Percentiles rank a stretch among this genome's conserved stretches.
phyloP scores from a whole-genome alignment of 192 early-diverging fungal genomes.

The Coemansia sp. region DNA sequence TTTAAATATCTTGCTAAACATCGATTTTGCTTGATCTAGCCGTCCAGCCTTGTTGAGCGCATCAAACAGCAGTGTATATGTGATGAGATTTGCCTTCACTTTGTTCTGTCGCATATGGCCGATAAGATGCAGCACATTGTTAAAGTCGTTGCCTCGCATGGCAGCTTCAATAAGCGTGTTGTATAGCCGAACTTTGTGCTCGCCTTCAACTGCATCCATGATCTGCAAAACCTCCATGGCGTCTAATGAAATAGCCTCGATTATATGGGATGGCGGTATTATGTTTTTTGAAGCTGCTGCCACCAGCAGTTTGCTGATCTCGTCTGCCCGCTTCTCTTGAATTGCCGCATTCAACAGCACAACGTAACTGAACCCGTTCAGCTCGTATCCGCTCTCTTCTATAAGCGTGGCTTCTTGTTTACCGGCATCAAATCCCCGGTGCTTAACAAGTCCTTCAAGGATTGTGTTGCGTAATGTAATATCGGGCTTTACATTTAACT shows the following conservation, averaged over 20 bases:
- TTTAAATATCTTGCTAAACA: conserved; percentile 27
- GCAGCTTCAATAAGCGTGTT: conserved; percentile 36
- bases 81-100: conserved; percentile 34
- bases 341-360: conserved; percentile 27
- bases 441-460: conserved; percentile 25
- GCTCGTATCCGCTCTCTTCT: conserved; percentile 27
- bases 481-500: conserved; percentile 22
- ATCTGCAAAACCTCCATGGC: conserved; percentile 27
- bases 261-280: conserved; percentile 21
- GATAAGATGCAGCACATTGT: conserved; percentile 26
- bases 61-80: conserved; percentile 46
- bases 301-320: conserved; percentile 14
- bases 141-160: conserved; percentile 38
- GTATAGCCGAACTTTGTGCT: conserved; percentile 30
- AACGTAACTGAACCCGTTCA: conserved; percentile 29
- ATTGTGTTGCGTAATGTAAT: conserved; percentile 43
- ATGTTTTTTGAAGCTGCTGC: conserved; percentile 19
- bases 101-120: conserved; percentile 31
- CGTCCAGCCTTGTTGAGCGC: conserved; percentile 42
- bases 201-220: conserved; percentile 9
- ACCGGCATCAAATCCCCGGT: conserved; percentile 28
- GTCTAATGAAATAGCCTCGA: conserved; percentile 22
- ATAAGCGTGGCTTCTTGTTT: conserved; percentile 35
- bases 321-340: conserved; percentile 19
- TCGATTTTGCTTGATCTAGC: conserved; percentile 29